Base-by-base conservation (phyloP, 139 green algal species). In the Chlorella sp. region DNA sequence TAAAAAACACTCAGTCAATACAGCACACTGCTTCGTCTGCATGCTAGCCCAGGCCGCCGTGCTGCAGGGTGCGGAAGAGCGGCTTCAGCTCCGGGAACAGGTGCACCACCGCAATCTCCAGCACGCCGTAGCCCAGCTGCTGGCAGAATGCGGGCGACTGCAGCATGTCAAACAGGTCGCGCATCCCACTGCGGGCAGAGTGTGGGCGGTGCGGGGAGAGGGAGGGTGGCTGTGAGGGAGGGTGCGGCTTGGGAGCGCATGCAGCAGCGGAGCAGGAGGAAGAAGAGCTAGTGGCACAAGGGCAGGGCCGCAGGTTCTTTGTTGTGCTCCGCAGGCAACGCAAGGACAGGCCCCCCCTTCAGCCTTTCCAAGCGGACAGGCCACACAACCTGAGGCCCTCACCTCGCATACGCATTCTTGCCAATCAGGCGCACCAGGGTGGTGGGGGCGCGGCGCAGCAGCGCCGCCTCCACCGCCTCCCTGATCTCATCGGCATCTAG, bases 91-190 rank as follows among this genome's bases (percentile, higher is more conserved):
- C 93, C 23, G 93, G 92, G 30, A 93, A 94, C 65, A 96, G 64
- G 44, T 92, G 90, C 1, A 91, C 62, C 28, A 94, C 9, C 28
- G 87, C 36, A 0, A 92, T 89, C 44, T 94, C 86, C 55, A 95
- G 74, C 3, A 89, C 21, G n/a, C 87, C 89, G 82, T 96, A 93
- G 9, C 91, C 93, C 16, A 96, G 65, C 65, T 95, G 90, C 41
- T 44, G 34, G 63, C 78, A 83, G 44, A 95, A 92, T 1, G 90
- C 92, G n/a, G 44, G 71, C 11, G 74, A 88, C 87, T 96, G 91
- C 25, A 96, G 72, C 86, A 96, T 88, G 28, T 91, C 83, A 51
- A 90, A 91, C n/a, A 95, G n/a, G 74, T 96, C 93, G 34, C 78
- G 30, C 63, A 94, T 84, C 32, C 82, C 85, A 25, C 88, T 92